Conservation (phyloP, 106 monocot species). For the Platanthera zijinensis region DNA sequence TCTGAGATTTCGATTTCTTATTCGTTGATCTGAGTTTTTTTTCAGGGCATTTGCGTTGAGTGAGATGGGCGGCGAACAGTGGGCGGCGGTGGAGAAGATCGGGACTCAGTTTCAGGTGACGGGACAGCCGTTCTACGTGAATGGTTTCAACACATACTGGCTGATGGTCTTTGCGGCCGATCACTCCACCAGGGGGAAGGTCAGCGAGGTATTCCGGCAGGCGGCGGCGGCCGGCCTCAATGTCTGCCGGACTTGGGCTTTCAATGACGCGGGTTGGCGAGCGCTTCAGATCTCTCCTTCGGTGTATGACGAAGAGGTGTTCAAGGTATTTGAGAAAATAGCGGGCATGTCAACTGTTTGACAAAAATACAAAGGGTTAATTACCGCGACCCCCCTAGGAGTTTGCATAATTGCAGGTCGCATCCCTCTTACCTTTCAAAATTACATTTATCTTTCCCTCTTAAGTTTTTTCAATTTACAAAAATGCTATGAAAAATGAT, state of each 20-base stretch:
- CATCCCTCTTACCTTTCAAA: too few relatives aligned
- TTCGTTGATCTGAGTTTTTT: not conserved
- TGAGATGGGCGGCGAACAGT: constrained; percentile 23
- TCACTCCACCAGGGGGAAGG: constrained; percentile 35
- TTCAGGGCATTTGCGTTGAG: not conserved
- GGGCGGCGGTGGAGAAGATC: constrained; percentile 52
- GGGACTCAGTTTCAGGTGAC: constrained; percentile 36
- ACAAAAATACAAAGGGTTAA: not conserved
- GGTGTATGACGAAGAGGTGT: constrained; percentile 68
- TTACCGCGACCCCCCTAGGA: too few relatives aligned
- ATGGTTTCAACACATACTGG: constrained; percentile 97
- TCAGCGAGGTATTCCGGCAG: constrained; percentile 47
- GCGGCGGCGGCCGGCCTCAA: constrained; percentile 45
- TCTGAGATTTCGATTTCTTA: not conserved
- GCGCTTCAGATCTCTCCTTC: constrained; percentile 66
- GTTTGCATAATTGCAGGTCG: too few relatives aligned
- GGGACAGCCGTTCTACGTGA: constrained; percentile 38
- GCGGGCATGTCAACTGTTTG: not conserved
- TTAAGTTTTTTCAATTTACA: too few relatives aligned
- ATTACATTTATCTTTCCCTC: too few relatives aligned
- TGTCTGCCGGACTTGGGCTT: constrained; percentile 87
- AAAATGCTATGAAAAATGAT: too few relatives aligned
- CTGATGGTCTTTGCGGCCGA: constrained; percentile 69
- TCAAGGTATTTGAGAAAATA: constrained; percentile 41
- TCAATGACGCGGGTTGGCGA: constrained; percentile 65